Evolutionary conservation across 257 asterid genomes (phyloP), one percentile per base, ranked within the genome.

Genomic region (Cruciata laevipes): DNA sequence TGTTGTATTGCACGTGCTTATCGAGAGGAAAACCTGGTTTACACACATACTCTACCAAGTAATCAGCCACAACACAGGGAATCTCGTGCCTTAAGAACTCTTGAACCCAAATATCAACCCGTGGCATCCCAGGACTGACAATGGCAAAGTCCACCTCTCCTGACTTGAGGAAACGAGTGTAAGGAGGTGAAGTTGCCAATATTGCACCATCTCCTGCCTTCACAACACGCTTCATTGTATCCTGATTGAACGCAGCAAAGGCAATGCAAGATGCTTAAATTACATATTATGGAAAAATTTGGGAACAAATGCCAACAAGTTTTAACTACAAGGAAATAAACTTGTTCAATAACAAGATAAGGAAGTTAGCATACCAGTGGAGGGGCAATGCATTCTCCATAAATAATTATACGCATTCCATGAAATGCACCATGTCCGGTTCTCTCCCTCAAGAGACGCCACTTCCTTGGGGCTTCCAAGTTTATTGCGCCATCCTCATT

Each of bases 361-460:
- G 21, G 47, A 10, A 61, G 31, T 83, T 32, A 47, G n/a, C 25
- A 53, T 81, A 90, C 96, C 95, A 88, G 68, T 61, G 99, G 87
- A 76, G 99, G 99, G 73, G 89, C 95, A 76, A 88, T 80, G 84
- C 92, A 88, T 70, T 90, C 99, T 69, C 97, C 99, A 37, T 93
- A 88, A 3, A 85, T 79, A 44, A 93, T 77, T 42, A 90, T 77
- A 21, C 81, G 82, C 96, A 90, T 86, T 69, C 95, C 96, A 74
- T 88, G 76, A 76, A 93, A 83, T 27, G 97, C 99, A 7, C 99
- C 95, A 74, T 79, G 99, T 60, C 97, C 93, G 8, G 95, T 90
- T 80, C 76, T 90, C 82, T 90, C 90, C 84, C 83, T 85, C 66
- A 81, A 60, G 25, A 85, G 88, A 3, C 97, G 95, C 99, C 99